These are phyloP conservation scores for Furcasterigmium sp. DNA, from an alignment of 2,329 filamentous ascomycete species.

Conservation along the genomic window DNA sequence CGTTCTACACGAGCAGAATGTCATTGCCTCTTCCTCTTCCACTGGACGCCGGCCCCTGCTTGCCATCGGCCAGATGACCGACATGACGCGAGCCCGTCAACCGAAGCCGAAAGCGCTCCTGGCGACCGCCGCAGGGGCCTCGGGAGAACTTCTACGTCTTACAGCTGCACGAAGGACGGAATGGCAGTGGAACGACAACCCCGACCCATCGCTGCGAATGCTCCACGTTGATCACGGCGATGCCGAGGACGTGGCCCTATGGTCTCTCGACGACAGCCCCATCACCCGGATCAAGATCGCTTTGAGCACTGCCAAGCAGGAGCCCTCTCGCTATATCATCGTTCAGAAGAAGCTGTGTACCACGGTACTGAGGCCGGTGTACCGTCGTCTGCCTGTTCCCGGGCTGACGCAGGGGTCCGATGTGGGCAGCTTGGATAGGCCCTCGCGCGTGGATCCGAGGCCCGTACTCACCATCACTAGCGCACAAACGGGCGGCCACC, in stretches of 20 bases:
- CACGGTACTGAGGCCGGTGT: slow-evolving; percentile 45
- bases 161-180: slow-evolving; percentile 42
- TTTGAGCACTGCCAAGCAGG: slow-evolving; percentile 27
- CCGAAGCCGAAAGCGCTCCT: slow-evolving; percentile 27
- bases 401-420: slow-evolving; percentile 6
- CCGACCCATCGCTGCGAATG: slow-evolving; percentile 40
- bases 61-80: slow-evolving; percentile 48
- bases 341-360: slow-evolving; percentile 49
- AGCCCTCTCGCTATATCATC: slow-evolving; percentile 43
- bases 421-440: slow-evolving; percentile 15
- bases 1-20: slow-evolving; percentile 23
- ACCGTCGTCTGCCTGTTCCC: slow-evolving; percentile 31
- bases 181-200: slow-evolving; percentile 48
- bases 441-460: slow-evolving; percentile 51
- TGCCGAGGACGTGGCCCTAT: slow-evolving; percentile 43
- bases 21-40: slow-evolving; percentile 15
- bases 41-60: slow-evolving; percentile 33
- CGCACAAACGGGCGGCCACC: slow-evolving; percentile 44
- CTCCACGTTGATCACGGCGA: slow-evolving; percentile 33
- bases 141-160: slow-evolving; percentile 53
- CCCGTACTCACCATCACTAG: slow-evolving; percentile 47
- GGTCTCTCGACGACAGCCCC: slow-evolving; percentile 46
- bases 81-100: slow-evolving; percentile 25
- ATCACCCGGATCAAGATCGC: slow-evolving; percentile 48
- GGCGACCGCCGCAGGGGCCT: slow-evolving; percentile 49